A percentile compares a stretch with the other conserved stretches of the same genome.
phyloP scores from a whole-genome alignment of 2,329 filamentous ascomycete genomes.

The Beauveria scarabaeidicola region DNA sequence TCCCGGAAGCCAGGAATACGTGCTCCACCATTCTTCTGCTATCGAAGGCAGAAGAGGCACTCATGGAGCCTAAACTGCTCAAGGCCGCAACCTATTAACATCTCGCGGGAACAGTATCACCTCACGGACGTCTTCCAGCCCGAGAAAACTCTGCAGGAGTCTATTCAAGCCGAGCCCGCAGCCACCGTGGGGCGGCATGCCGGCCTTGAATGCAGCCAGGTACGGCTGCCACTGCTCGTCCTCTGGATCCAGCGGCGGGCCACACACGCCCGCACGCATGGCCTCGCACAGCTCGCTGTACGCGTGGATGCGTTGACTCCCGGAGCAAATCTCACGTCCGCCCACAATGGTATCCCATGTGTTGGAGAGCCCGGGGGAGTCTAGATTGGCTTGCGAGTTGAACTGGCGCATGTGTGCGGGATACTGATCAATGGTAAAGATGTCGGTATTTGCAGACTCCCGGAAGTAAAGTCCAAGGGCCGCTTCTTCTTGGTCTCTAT shows the following conservation, averaged over 20 bases:
- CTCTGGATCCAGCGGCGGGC: not conserved
- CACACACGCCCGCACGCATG: not conserved
- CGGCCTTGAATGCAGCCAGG: not conserved
- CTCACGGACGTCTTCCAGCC: not conserved
- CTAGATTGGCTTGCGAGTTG: not conserved
- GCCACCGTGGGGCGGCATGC: conserved; percentile 1
- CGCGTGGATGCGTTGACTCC: not conserved
- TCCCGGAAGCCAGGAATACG: not conserved
- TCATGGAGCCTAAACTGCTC: not conserved
- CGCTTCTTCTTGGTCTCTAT: not conserved
- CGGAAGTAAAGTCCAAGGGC: not conserved
- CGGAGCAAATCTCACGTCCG: conserved; percentile 1
- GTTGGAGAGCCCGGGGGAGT: not conserved
- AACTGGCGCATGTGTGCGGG: not conserved
- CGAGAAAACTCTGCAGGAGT: not conserved
- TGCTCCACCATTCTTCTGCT: not conserved
- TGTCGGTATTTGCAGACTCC: not conserved
- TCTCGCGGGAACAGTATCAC: not conserved
- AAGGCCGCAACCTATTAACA: not conserved
- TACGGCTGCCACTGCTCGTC: conserved; percentile 4
- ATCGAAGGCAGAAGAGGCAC: not conserved
- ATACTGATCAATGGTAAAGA: not conserved
- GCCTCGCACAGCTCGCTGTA: not conserved
- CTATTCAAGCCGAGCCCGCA: not conserved
- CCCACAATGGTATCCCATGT: not conserved